phyloP scores from a whole-genome alignment of 257 asterid species.

The Solanum chiquidenum region DNA sequence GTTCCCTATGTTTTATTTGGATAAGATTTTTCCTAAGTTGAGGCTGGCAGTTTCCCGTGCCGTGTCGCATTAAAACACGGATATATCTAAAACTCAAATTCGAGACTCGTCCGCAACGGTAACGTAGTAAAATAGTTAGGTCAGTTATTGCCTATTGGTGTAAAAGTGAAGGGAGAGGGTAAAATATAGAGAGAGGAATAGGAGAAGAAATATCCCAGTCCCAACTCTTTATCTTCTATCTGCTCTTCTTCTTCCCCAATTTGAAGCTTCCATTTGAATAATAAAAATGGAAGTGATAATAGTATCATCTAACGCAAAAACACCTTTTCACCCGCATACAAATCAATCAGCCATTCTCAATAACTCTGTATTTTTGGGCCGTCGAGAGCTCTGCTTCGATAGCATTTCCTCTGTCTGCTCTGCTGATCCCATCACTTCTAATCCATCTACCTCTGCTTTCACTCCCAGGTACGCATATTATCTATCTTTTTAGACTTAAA shows the following conservation, averaged over 20 bases:
- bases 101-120: too few species aligned
- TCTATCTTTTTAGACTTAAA: background rate
- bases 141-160: too few species aligned
- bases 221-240: background rate
- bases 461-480: constrained; percentile 21
- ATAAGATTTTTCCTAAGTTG: too few species aligned
- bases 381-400: constrained; percentile 77
- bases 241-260: background rate
- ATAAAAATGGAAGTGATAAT: background rate
- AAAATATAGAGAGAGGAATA: too few species aligned
- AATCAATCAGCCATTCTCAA: background rate
- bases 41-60: too few species aligned
- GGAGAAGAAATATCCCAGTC: background rate
- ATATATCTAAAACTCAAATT: too few species aligned
- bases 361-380: constrained; percentile 23
- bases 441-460: constrained; percentile 16
- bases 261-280: background rate
- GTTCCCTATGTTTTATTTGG: too few species aligned
- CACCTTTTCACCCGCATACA: background rate
- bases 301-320: background rate
- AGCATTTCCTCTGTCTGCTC: constrained; percentile 26
- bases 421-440: constrained; percentile 21
- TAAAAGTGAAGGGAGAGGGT: too few species aligned
- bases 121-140: too few species aligned
- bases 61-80: fast-evolving